Percentiles rank a stretch among this genome's conserved stretches.
These are phyloP conservation scores for Diaporthe amygdali DNA, from an alignment of 2,329 filamentous ascomycete genomes.

Conservation along the genomic window DNA sequence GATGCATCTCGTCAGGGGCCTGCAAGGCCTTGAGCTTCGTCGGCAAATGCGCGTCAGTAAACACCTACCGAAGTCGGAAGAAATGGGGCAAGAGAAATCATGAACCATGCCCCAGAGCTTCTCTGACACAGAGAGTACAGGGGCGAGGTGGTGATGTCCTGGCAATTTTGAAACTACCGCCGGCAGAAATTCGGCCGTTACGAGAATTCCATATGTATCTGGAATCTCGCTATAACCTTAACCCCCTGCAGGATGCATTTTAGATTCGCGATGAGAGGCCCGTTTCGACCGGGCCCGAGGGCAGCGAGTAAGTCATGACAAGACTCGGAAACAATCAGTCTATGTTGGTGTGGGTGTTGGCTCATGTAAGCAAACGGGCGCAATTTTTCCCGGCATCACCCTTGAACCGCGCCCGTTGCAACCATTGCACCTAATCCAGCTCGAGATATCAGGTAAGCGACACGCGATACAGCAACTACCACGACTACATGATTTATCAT, in stretches of 20 bases:
- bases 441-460: neutral
- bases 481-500: neutral
- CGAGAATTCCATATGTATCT: neutral
- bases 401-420: neutral
- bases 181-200: constrained; percentile 1
- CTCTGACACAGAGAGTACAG: neutral
- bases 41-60: neutral
- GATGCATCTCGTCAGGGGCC: neutral
- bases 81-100: neutral
- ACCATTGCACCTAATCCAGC: neutral
- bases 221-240: neutral
- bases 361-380: neutral
- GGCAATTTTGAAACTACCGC: constrained; percentile 1
- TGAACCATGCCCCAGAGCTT: neutral
- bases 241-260: neutral
- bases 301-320: neutral
- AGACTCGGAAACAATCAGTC: neutral
- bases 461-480: too few relatives aligned
- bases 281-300: neutral
- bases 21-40: neutral
- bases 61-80: neutral
- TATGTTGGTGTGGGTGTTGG: neutral
- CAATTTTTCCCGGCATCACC: neutral
- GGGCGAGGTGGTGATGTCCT: neutral
- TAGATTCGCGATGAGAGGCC: neutral